Conservation (phyloP, 2,329 filamentous ascomycete genomes). For the Aspergillus glaucus region DNA sequence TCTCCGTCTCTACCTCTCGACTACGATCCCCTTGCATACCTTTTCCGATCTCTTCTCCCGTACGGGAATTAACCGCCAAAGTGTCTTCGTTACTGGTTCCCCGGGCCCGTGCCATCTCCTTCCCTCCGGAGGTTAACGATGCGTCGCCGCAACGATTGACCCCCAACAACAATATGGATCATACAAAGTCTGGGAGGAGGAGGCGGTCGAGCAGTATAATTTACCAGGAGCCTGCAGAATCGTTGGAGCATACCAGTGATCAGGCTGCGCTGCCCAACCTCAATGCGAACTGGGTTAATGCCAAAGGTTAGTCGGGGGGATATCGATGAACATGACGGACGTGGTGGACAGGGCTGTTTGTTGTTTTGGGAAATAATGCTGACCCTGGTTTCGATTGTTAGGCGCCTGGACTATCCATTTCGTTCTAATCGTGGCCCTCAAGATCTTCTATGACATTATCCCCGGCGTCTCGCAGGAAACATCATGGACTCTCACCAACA, state of each 20-base stretch:
- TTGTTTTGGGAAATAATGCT: conserved; percentile 2
- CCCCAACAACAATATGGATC: conserved; percentile 55
- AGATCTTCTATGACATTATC: conserved; percentile 95
- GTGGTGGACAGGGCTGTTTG: neutral
- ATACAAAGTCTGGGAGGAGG: conserved; percentile 66
- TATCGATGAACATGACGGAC: too few species aligned
- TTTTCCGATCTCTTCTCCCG: conserved; percentile 11
- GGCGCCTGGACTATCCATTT: conserved; percentile 98
- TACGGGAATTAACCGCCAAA: conserved; percentile 71
- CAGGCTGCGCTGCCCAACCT: conserved; percentile 90
- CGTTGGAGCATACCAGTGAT: conserved; percentile 94
- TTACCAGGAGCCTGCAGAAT: conserved; percentile 94
- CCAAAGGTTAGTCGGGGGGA: conserved; percentile 67
- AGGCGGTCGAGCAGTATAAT: conserved; percentile 97
- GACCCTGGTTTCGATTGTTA: conserved; percentile 33
- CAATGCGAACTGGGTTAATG: conserved; percentile 98
- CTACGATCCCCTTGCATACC: neutral
- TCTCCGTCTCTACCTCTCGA: neutral
- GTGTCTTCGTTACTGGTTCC: conserved; percentile 89
- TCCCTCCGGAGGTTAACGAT: conserved; percentile 75
- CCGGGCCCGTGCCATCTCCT: conserved; percentile 85
- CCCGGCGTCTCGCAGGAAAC: conserved; percentile 95
- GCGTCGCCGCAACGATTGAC: conserved; percentile 47
- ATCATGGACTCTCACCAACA: conserved; percentile 97
- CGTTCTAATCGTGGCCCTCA: conserved; percentile 82